A percentile compares a stretch with the other conserved stretches of the same genome.
Conservation (phyloP, 306 rosid genomes). For the Dalbergia oliveri region DNA sequence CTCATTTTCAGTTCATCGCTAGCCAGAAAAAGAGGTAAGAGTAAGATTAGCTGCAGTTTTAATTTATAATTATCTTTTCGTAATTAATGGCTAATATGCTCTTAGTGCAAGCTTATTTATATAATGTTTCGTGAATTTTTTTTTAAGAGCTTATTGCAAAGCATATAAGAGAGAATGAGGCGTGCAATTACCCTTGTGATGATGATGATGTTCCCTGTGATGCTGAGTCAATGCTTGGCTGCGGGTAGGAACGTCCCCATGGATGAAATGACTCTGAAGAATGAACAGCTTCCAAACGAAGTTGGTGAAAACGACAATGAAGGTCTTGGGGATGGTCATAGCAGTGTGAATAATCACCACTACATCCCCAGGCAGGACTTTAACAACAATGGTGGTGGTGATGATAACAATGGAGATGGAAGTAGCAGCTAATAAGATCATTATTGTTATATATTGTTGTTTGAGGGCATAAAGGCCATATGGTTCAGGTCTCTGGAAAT, state of each 20-base stretch:
- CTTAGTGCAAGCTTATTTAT: not conserved
- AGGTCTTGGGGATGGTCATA: conserved; percentile 14
- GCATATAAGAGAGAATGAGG: conserved; percentile 29
- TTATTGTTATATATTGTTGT: not conserved
- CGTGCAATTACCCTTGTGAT: not conserved
- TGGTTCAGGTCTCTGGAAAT: not conserved
- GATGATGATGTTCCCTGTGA: conserved; percentile 24
- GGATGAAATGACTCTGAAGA: not conserved
- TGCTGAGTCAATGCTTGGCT: conserved; percentile 34
- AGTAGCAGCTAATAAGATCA: not conserved
- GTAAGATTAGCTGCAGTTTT: too few species aligned
- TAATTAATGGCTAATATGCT: not conserved
- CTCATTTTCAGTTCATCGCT: not conserved
- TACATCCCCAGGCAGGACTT: conserved; percentile 44
- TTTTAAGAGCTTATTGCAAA: not conserved
- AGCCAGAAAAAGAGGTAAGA: conserved; percentile 18
- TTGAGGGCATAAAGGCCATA: not conserved
- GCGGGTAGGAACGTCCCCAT: not conserved
- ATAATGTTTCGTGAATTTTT: not conserved
- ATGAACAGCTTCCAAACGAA: not conserved
- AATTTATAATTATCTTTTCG: too few species aligned
- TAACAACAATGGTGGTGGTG: conserved; percentile 8
- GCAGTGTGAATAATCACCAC: conserved; percentile 43
- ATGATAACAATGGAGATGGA: not conserved
- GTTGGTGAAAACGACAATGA: conserved; percentile 9